Evolutionary conservation across 2,329 filamentous ascomycete species (phyloP), one percentile per base, ranked within the genome.

Genomic region (Helminthosporium solani): DNA sequence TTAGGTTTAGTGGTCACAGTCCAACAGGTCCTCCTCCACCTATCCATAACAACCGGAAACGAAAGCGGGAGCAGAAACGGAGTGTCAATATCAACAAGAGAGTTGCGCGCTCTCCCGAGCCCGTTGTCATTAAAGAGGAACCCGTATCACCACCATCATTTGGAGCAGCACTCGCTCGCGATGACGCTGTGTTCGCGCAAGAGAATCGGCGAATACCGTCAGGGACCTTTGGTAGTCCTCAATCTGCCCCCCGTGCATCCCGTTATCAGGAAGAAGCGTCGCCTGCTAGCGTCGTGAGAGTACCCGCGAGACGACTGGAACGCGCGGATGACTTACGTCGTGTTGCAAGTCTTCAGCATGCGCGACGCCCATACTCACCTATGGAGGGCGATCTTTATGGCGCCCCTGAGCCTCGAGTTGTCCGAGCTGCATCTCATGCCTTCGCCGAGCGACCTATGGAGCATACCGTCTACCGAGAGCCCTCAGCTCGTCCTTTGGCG

Each of bases 101-200:
- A 15, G 56, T 58, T 15, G 50, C 56, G 27, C 60, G 51, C 19
- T 70, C 67, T 12, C 69, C 68, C 2, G 77, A 77, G 44, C 70
- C 78, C 7, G 77, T 77, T 51, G 77, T 77, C 52, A 82, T 85
- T 61, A 85, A 85, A 61, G 76, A 81, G 54, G 82, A 85, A 59
- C 81, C 82, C 7, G 70, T 83, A 15, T 85, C 82, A 11, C 82
- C 82, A 16, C 80, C 79, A 33, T 78, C 79, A 1, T 79, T 84
- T 49, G 67, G 74, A 12, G 56, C 57, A 35, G 60, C 68, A 19
- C 33, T 61, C 28, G 57, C 65, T 7, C 60, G 62, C 15, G 67
- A 74, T 42, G 73, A 75, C 52, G 54, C 71, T 9, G 53, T 70
- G 15, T 66, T 70, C 9, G 64, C 71, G 53, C 64, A 68, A 31